These are phyloP conservation scores for Discostella pseudostelligera DNA, from an alignment of 108 stramenopile species.

Conservation along the genomic window DNA sequence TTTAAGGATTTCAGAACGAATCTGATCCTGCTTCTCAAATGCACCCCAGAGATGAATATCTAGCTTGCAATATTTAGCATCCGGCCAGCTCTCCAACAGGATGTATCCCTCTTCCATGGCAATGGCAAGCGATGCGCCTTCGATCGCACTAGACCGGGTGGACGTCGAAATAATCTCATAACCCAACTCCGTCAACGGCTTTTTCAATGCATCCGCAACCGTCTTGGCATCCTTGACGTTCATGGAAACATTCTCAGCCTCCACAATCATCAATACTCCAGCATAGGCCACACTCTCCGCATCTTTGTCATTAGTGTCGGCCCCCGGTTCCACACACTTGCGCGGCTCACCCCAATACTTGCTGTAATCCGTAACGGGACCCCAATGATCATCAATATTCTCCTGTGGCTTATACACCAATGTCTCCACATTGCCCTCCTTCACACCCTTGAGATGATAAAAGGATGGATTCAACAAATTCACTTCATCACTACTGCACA, in stretches of 20 bases:
- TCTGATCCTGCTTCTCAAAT: slow-evolving; percentile 44
- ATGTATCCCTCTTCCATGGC: slow-evolving; percentile 72
- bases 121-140: slow-evolving; percentile 21
- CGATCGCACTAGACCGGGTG: slow-evolving; percentile 12
- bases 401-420: slow-evolving; percentile 38
- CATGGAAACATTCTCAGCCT: slow-evolving; percentile 60
- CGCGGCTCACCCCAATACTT: slow-evolving; percentile 43
- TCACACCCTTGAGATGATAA: slow-evolving; percentile 29
- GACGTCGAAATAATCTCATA: slow-evolving; percentile 35
- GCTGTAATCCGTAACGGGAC: slow-evolving; percentile 31
- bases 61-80: slow-evolving; percentile 57
- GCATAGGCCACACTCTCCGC: slow-evolving; percentile 30
- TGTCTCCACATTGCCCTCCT: slow-evolving; percentile 35
- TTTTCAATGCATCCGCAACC: slow-evolving; percentile 21
- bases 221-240: slow-evolving; percentile 17
- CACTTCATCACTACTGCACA: slow-evolving; percentile 34
- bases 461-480: slow-evolving; percentile 34
- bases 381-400: slow-evolving; percentile 34
- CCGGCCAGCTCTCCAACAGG: slow-evolving; percentile 51
- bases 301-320: slow-evolving; percentile 5
- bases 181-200: slow-evolving; percentile 42
- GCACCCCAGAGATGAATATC: slow-evolving; percentile 68
- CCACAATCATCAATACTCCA: slow-evolving; percentile 56
- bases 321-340: slow-evolving; percentile 7
- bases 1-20: slow-evolving; percentile 22